Percentiles rank a stretch among this genome's conserved stretches.
phyloP scores from a whole-genome alignment of 768 basidiomycete genomes.

The Tulasnella sp. region DNA sequence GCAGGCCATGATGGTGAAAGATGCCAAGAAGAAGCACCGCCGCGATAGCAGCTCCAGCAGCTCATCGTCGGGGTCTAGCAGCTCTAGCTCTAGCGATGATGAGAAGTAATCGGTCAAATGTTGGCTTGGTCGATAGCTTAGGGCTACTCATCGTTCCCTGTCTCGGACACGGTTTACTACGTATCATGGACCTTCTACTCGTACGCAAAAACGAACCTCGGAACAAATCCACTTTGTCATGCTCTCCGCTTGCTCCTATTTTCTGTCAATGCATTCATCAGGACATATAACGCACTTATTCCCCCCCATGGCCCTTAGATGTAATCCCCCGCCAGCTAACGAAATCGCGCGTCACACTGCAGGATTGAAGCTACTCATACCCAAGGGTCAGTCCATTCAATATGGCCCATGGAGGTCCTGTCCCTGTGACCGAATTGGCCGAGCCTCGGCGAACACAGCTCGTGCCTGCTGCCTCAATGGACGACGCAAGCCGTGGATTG shows the following conservation, averaged over 20 bases:
- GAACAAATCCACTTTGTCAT: slow-evolving; percentile 2
- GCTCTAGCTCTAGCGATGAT: not conserved
- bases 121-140: not conserved
- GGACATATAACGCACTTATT: not conserved
- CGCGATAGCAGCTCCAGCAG: not conserved
- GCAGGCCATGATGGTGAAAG: slow-evolving; percentile 32
- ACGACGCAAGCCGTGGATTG: too few species aligned
- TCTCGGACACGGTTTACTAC: not conserved
- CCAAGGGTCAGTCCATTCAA: too few species aligned
- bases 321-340: not conserved
- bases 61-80: not conserved
- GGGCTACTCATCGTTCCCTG: not conserved
- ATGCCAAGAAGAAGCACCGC: slow-evolving; percentile 16
- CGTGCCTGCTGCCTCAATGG: too few species aligned
- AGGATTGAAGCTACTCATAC: too few species aligned
- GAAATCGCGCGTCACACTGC: too few species aligned
- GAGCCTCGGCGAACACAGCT: too few species aligned
- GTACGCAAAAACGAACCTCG: slow-evolving; percentile 7
- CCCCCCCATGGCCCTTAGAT: not conserved
- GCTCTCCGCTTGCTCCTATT: not conserved
- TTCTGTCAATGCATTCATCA: slow-evolving; percentile 6
- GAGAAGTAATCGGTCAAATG: not conserved
- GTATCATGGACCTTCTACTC: not conserved
- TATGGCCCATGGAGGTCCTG: too few species aligned
- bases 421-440: too few species aligned